Evolutionary conservation across 2,329 filamentous ascomycete species (phyloP).

Genomic region (Pseudogymnoascus sp.): DNA sequence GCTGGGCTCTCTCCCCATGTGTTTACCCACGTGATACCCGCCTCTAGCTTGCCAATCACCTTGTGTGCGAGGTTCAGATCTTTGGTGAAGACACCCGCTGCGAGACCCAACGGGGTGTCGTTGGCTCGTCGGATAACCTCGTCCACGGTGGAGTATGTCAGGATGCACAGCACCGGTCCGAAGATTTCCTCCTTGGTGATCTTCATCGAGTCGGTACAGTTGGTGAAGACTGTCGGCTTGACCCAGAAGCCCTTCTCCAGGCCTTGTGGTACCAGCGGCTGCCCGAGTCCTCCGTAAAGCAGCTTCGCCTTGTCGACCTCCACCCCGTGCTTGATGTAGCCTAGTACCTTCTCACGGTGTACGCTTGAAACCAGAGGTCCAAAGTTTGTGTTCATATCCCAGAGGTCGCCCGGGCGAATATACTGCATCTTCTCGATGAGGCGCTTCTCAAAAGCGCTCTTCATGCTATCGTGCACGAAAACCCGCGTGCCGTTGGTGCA

Average conservation of each 20-base stretch:
- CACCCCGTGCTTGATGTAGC: conserved; percentile 69
- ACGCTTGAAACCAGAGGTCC: conserved; percentile 69
- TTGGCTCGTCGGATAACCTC: conserved; percentile 69
- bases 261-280: conserved; percentile 36
- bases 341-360: conserved; percentile 70
- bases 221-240: conserved; percentile 72
- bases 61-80: conserved; percentile 67
- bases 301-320: conserved; percentile 65
- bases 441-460: conserved; percentile 57
- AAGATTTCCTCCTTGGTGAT: conserved; percentile 82
- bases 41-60: conserved; percentile 62
- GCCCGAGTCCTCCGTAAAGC: conserved; percentile 60
- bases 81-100: conserved; percentile 74
- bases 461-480: conserved; percentile 63
- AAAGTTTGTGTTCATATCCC: conserved; percentile 68
- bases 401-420: conserved; percentile 64
- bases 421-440: conserved; percentile 62
- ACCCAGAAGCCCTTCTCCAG: conserved; percentile 68
- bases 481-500: conserved; percentile 90
- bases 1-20: conserved; percentile 89
- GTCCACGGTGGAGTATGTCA: conserved; percentile 62
- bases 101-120: conserved; percentile 66
- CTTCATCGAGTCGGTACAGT: conserved; percentile 76
- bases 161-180: conserved; percentile 75
- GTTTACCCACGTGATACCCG: conserved; percentile 87